A percentile compares a stretch with the other conserved stretches of the same genome.
Conservation (phyloP, 1,284 basidiomycete genomes). For the Retiboletus flavoniger region DNA sequence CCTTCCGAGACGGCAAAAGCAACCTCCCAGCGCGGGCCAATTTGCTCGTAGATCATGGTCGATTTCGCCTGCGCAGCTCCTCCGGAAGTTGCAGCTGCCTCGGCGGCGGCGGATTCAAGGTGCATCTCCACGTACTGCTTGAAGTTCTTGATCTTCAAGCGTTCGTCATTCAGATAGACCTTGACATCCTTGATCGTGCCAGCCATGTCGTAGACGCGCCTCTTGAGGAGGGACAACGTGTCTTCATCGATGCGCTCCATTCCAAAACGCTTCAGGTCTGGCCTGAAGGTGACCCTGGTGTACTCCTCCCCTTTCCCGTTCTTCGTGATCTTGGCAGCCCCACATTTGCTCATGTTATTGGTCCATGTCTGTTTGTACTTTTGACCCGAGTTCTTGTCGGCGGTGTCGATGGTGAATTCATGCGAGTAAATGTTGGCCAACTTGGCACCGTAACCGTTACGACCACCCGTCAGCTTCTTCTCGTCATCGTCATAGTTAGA, state of each 20-base stretch:
- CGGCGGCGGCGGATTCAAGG: constrained; percentile 68
- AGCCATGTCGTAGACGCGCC: constrained; percentile 97
- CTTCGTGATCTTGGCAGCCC: constrained; percentile 90
- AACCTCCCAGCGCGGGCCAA: constrained; percentile 89
- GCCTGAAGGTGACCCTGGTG: constrained; percentile 94
- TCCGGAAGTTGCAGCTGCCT: constrained; percentile 63
- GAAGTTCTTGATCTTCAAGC: constrained; percentile 93
- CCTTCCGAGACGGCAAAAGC: constrained; percentile 95
- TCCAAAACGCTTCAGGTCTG: constrained; percentile 89
- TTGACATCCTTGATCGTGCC: constrained; percentile 94
- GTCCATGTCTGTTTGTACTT: constrained; percentile 97
- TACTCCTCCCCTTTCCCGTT: constrained; percentile 86
- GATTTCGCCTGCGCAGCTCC: constrained; percentile 77
- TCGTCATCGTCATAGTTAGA: constrained; percentile 99
- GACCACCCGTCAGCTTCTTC: constrained; percentile 97
- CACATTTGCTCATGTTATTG: constrained; percentile 89
- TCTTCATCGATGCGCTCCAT: constrained; percentile 94
- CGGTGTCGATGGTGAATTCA: constrained; percentile 97
- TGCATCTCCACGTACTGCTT: constrained; percentile 99
- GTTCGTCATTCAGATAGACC: constrained; percentile 91
- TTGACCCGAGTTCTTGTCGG: constrained; percentile 81
- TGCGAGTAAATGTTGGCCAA: constrained; percentile 98
- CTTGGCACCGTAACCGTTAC: constrained; percentile 98
- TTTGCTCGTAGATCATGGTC: constrained; percentile 79
- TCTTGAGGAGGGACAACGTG: constrained; percentile 85